These are phyloP conservation scores for Botryotinia calthae DNA, from an alignment of 2,329 filamentous ascomycete species.

Conservation along the genomic window DNA sequence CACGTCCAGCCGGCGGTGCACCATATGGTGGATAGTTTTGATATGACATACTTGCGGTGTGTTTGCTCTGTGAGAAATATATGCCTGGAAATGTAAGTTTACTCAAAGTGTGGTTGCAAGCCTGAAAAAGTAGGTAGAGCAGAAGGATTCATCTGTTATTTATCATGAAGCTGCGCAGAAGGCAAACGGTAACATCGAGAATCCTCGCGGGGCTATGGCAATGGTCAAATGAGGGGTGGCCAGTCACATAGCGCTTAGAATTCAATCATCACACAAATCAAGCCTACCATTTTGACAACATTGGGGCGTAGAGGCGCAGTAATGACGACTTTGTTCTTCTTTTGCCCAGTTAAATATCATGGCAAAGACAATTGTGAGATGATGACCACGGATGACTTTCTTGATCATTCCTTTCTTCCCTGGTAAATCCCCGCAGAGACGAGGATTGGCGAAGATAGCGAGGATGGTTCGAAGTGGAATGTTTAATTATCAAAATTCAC, in stretches of 20 bases:
- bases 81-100: neutral
- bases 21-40: constrained; percentile 23
- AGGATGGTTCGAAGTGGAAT: neutral
- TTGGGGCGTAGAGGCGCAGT: constrained; percentile 11
- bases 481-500: neutral
- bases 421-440: constrained; percentile 1
- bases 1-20: constrained; percentile 25
- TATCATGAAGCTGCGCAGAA: neutral
- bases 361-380: neutral
- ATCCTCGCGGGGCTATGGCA: constrained; percentile 6
- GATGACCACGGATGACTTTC: neutral
- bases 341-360: neutral
- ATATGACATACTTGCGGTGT: constrained; percentile 16
- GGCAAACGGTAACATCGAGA: constrained; percentile 1
- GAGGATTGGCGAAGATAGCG: neutral
- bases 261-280: neutral
- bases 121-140: neutral
- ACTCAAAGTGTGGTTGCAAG: neutral
- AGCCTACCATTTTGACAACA: neutral
- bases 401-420: neutral
- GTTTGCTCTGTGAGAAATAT: neutral
- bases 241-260: constrained; percentile 6
- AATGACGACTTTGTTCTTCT: neutral
- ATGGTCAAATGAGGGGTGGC: constrained; percentile 1
- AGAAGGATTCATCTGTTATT: neutral